A percentile compares a stretch with the other conserved stretches of the same genome.
Evolutionary conservation across 2,329 filamentous ascomycete genomes (phyloP).

Genomic region (Hypoxylon sp.): DNA sequence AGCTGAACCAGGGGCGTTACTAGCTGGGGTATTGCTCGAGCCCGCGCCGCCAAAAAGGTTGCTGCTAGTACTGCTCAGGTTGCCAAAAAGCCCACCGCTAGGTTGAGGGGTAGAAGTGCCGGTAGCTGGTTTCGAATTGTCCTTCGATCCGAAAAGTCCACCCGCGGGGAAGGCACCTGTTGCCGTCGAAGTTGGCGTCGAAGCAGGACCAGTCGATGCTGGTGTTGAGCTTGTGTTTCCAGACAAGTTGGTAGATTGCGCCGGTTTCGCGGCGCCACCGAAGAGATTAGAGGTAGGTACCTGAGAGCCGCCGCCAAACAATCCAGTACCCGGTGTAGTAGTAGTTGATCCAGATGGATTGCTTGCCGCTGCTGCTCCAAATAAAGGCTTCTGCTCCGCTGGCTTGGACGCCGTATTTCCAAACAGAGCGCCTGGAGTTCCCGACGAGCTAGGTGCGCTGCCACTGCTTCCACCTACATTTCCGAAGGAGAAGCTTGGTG

Average conservation of each 20-base stretch:
- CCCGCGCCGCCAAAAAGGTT: slow-evolving; percentile 45
- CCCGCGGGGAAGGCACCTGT: slow-evolving; percentile 41
- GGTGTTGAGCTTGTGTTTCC: slow-evolving; percentile 50
- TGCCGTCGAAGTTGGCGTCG: slow-evolving; percentile 45
- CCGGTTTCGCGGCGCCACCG: slow-evolving; percentile 48
- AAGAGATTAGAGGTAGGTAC: slow-evolving; percentile 48
- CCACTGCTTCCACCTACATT: slow-evolving; percentile 43
- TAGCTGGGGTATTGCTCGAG: slow-evolving; percentile 39
- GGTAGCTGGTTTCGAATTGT: slow-evolving; percentile 43
- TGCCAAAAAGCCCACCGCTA: slow-evolving; percentile 45
- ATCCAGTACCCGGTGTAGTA: slow-evolving; percentile 43
- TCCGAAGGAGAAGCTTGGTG: slow-evolving; percentile 60
- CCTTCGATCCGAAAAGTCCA: slow-evolving; percentile 49
- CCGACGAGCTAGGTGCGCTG: slow-evolving; percentile 42
- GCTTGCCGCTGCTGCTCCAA: slow-evolving; percentile 46
- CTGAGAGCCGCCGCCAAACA: slow-evolving; percentile 48
- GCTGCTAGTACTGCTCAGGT: slow-evolving; percentile 36
- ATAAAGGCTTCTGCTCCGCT: slow-evolving; percentile 51
- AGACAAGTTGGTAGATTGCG: slow-evolving; percentile 52
- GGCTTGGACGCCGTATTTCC: slow-evolving; percentile 52
- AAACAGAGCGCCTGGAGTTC: slow-evolving; percentile 51
- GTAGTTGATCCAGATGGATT: slow-evolving; percentile 43
- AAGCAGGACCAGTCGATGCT: slow-evolving; percentile 45
- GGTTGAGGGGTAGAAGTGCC: slow-evolving; percentile 44
- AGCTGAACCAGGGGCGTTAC: slow-evolving; percentile 41